Evolutionary conservation across 1,284 basidiomycete genomes (phyloP).

Genomic region (Ceratobasidium sp.): DNA sequence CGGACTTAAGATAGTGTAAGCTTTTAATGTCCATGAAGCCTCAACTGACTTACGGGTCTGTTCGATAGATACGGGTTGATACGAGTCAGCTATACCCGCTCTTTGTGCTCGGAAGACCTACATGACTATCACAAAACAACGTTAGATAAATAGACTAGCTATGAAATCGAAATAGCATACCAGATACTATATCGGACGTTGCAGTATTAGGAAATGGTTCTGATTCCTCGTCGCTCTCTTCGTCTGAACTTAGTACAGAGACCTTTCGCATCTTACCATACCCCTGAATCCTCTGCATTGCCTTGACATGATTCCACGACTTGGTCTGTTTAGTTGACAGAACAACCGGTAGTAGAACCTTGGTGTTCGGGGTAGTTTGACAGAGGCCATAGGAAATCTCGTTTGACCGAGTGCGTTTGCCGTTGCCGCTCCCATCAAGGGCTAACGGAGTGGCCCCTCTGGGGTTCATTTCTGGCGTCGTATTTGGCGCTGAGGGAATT

Average conservation of each 20-base stretch:
- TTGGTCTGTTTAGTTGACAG: slow-evolving; percentile 34
- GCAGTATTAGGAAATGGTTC: slow-evolving; percentile 36
- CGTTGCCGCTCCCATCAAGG: slow-evolving; percentile 28
- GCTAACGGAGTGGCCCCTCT: slow-evolving; percentile 32
- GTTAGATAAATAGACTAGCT: neutral
- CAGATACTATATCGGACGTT: slow-evolving; percentile 11
- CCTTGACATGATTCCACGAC: slow-evolving; percentile 41
- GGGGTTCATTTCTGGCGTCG: slow-evolving; percentile 40
- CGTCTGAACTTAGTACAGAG: slow-evolving; percentile 13
- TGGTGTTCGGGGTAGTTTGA: slow-evolving; percentile 5
- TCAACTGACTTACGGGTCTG: slow-evolving; percentile 29
- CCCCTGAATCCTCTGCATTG: slow-evolving; percentile 15
- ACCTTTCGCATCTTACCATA: slow-evolving; percentile 34
- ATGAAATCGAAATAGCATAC: neutral
- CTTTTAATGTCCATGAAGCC: neutral
- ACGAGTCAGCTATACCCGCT: neutral
- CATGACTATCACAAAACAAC: neutral
- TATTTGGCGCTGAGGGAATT: slow-evolving; percentile 18
- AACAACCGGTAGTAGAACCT: slow-evolving; percentile 25
- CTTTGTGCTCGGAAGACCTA: neutral
- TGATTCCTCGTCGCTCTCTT: slow-evolving; percentile 37
- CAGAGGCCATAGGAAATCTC: neutral
- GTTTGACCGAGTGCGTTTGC: slow-evolving; percentile 7
- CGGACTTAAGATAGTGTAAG: slow-evolving; percentile 63
- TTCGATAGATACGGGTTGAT: neutral